These are phyloP conservation scores for Cyclocybe cylindracea DNA, from an alignment of 768 basidiomycete species.

Conservation along the genomic window DNA sequence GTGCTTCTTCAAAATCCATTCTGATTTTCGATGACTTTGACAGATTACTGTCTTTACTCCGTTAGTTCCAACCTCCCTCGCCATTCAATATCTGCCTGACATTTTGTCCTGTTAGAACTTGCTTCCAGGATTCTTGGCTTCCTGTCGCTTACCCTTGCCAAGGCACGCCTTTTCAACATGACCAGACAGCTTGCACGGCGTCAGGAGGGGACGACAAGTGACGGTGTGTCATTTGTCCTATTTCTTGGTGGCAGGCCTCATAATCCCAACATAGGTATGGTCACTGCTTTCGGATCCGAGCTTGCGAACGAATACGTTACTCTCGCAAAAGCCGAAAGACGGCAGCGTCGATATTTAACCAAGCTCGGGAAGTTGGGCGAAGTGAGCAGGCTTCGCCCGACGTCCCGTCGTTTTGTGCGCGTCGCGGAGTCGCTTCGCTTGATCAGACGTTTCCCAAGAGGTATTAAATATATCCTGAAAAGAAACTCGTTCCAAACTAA, in stretches of 20 bases:
- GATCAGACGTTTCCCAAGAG: slow-evolving; percentile 58
- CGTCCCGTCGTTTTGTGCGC: slow-evolving; percentile 57
- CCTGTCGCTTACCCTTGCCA: slow-evolving; percentile 63
- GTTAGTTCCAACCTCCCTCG: slow-evolving; percentile 38
- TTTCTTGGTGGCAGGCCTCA: not conserved
- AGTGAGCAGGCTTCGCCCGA: slow-evolving; percentile 50
- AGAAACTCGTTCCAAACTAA: not conserved
- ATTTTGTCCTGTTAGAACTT: slow-evolving; percentile 41
- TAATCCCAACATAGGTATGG: slow-evolving; percentile 58
- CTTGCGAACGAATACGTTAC: slow-evolving; percentile 80
- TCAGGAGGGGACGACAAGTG: slow-evolving; percentile 38
- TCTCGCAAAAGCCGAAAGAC: slow-evolving; percentile 73
- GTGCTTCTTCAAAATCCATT: slow-evolving; percentile 5
- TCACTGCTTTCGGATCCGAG: slow-evolving; percentile 62
- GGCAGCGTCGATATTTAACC: slow-evolving; percentile 66
- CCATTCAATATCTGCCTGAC: not conserved
- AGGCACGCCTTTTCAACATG: slow-evolving; percentile 67
- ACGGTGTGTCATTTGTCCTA: slow-evolving; percentile 39
- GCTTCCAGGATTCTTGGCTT: slow-evolving; percentile 65
- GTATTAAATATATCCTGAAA: slow-evolving; percentile 32
- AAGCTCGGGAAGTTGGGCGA: slow-evolving; percentile 47
- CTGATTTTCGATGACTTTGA: slow-evolving; percentile 41
- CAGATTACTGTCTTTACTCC: slow-evolving; percentile 49
- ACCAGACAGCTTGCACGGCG: slow-evolving; percentile 61
- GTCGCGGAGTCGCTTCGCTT: slow-evolving; percentile 67